Percentiles rank a stretch among this genome's conserved stretches.
Conservation (phyloP, 108 stramenopile genomes). For the Schizochytrium sp. region DNA sequence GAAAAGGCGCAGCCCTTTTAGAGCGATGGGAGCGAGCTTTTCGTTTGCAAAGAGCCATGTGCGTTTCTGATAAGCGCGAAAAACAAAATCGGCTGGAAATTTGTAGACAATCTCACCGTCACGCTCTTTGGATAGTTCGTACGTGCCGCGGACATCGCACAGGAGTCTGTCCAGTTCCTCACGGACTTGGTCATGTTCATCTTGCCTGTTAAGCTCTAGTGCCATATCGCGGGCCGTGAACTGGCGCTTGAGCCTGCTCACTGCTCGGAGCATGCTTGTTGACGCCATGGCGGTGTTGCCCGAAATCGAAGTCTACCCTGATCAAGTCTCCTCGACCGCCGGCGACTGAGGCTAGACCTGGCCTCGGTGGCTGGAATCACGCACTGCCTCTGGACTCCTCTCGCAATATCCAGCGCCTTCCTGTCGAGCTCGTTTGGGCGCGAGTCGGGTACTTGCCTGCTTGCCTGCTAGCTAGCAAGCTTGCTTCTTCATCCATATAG, state of each 20-base stretch:
- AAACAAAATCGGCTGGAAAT: neutral
- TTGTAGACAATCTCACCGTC: conserved; percentile 56
- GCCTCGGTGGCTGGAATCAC: no score
- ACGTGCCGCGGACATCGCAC: conserved; percentile 52
- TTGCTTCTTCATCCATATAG: no score
- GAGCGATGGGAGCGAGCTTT: neutral
- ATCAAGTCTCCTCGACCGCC: no score
- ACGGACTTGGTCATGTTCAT: neutral
- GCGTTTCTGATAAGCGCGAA: neutral
- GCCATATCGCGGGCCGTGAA: conserved; percentile 54
- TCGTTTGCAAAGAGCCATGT: neutral
- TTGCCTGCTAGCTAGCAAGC: no score
- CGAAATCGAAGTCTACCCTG: no score
- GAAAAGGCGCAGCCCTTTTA: neutral
- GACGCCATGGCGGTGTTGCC: no score
- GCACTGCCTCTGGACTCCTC: no score
- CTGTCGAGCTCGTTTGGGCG: no score
- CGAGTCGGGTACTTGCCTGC: no score
- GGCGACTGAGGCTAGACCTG: no score
- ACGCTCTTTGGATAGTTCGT: conserved; percentile 17
- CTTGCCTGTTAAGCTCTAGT: conserved; percentile 7
- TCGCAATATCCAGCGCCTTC: no score
- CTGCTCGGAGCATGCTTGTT: neutral
- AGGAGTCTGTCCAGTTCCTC: conserved; percentile 35
- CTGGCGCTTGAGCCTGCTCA: conserved; percentile 6